These are phyloP conservation scores for Aureobasidium leucospermi DNA, from an alignment of 2,329 filamentous ascomycete species.

Conservation along the genomic window DNA sequence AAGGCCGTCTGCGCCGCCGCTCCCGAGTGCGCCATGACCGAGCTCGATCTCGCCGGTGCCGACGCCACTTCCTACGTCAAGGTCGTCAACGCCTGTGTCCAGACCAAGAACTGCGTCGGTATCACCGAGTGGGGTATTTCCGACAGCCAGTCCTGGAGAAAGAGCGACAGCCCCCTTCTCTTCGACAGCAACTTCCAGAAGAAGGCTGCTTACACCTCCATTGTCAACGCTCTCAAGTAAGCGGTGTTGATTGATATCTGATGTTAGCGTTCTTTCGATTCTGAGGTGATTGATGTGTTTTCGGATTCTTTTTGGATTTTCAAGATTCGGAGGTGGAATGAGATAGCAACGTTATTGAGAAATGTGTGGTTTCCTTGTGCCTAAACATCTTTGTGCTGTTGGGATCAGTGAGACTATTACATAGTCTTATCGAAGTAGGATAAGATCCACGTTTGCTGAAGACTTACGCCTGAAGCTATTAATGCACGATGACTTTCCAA, in stretches of 20 bases:
- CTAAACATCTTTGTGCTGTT: background rate
- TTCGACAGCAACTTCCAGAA: slow-evolving; percentile 36
- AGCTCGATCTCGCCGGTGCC: slow-evolving; percentile 59
- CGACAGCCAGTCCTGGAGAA: slow-evolving; percentile 38
- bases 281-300: background rate
- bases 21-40: slow-evolving; percentile 57
- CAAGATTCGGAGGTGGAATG: background rate
- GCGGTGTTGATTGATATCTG: background rate
- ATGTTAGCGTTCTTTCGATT: background rate
- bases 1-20: slow-evolving; percentile 43
- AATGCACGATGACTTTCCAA: too few species aligned
- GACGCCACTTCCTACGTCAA: slow-evolving; percentile 51
- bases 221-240: slow-evolving; percentile 17
- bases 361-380: background rate
- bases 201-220: slow-evolving; percentile 34
- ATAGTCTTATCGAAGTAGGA: too few species aligned
- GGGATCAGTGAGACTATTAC: too few species aligned
- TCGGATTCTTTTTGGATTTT: background rate
- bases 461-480: too few species aligned
- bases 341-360: slow-evolving; percentile 3
- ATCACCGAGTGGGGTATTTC: slow-evolving; percentile 55
- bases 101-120: slow-evolving; percentile 53
- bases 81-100: slow-evolving; percentile 48
- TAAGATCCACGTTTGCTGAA: too few species aligned
- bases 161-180: slow-evolving; percentile 31